Percentiles rank a stretch among this genome's conserved stretches.
Conservation (phyloP, 306 rosid genomes). For the Lotus japonicus region DNA sequence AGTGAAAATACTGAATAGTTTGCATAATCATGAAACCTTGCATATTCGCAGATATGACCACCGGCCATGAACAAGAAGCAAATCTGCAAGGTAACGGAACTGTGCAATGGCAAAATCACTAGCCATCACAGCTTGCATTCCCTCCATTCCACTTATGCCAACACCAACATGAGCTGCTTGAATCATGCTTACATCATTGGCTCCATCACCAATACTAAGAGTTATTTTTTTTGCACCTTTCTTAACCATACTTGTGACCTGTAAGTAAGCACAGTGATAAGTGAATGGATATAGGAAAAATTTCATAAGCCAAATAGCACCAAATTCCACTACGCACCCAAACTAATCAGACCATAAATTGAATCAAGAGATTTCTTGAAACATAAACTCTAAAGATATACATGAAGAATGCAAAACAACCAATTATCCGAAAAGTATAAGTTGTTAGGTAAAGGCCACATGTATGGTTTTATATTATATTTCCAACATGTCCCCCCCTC, state of each 20-base stretch:
- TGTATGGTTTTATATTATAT: too few species aligned
- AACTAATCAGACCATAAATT: slow-evolving; percentile 1
- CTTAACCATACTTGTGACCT: slow-evolving; percentile 95
- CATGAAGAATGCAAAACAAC: too few species aligned
- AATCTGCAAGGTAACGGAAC: slow-evolving; percentile 89
- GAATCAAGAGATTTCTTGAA: slow-evolving; percentile 9
- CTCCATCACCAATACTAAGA: slow-evolving; percentile 97
- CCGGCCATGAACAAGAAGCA: slow-evolving; percentile 97
- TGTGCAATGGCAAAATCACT: slow-evolving; percentile 99
- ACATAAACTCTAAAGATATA: not conserved
- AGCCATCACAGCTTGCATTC: slow-evolving; percentile 99
- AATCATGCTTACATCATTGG: slow-evolving; percentile 99
- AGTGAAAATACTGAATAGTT: not conserved
- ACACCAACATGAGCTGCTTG: slow-evolving; percentile 99
- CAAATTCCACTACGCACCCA: not conserved
- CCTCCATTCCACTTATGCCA: slow-evolving; percentile 96
- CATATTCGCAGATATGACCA: slow-evolving; percentile 96
- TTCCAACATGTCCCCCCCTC: too few species aligned
- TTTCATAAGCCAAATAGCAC: not conserved
- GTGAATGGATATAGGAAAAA: slow-evolving; percentile 10
- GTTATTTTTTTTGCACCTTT: slow-evolving; percentile 88
- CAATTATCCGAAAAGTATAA: too few species aligned
- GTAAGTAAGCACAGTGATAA: slow-evolving; percentile 23
- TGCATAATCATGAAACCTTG: slow-evolving; percentile 56
- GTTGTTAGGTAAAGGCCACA: too few species aligned